Evolutionary conservation across 1,284 basidiomycete genomes (phyloP).

Genomic region (Mycena citricolor): DNA sequence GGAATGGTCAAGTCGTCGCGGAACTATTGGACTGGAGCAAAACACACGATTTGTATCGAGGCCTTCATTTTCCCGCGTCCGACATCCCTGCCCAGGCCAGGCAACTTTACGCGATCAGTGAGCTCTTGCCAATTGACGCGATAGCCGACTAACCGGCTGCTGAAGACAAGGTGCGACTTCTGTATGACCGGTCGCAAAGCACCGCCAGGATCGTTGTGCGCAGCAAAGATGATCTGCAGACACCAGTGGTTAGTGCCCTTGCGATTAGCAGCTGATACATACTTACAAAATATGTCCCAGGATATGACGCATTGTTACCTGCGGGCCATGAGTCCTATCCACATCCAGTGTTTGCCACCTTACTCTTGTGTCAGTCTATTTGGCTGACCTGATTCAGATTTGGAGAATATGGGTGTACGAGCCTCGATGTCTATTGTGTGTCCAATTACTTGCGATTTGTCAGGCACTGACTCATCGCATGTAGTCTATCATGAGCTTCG

Average conservation of each 20-base stretch:
- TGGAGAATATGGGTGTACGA: constrained; percentile 79
- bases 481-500: constrained; percentile 83
- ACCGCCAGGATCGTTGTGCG: constrained; percentile 79
- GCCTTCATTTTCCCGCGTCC: constrained; percentile 13
- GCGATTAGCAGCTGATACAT: constrained; percentile 2
- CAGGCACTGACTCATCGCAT: neutral
- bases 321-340: constrained; percentile 89
- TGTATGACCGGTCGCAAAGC: constrained; percentile 78
- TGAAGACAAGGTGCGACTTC: constrained; percentile 77
- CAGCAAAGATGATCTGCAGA: constrained; percentile 64
- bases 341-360: constrained; percentile 68
- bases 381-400: constrained; percentile 42
- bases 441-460: constrained; percentile 10
- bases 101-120: constrained; percentile 47
- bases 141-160: constrained; percentile 1
- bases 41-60: constrained; percentile 75
- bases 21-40: constrained; percentile 84
- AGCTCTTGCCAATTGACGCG: constrained; percentile 16
- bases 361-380: neutral
- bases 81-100: constrained; percentile 36
- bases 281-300: constrained; percentile 29
- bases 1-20: constrained; percentile 79
- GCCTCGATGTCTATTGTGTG: constrained; percentile 83
- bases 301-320: constrained; percentile 90
- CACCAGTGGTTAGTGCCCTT: constrained; percentile 54